Conservation (phyloP, 2,329 filamentous ascomycete genomes). For the Cytospora chrysosperma region DNA sequence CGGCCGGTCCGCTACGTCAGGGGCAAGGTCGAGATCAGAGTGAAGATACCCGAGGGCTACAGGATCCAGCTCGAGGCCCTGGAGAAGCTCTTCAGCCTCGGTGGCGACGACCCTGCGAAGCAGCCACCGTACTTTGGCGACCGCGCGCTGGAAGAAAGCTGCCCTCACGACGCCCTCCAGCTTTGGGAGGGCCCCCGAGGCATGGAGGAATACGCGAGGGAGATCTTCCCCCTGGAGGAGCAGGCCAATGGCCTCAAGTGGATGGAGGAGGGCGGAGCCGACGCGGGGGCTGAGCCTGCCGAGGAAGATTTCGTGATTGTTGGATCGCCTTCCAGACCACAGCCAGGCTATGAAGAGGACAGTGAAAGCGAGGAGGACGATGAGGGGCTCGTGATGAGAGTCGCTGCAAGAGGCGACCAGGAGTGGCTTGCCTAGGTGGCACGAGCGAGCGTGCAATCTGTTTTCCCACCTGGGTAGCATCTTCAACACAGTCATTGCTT, state of each 20-base stretch:
- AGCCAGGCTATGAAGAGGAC: slow-evolving; percentile 38
- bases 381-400: slow-evolving; percentile 58
- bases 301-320: slow-evolving; percentile 22
- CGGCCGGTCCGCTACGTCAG: slow-evolving; percentile 76
- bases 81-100: slow-evolving; percentile 57
- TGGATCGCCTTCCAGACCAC: slow-evolving; percentile 21
- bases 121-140: slow-evolving; percentile 66
- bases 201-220: slow-evolving; percentile 89
- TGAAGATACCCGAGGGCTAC: slow-evolving; percentile 85
- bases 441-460: neutral
- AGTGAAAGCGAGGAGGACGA: slow-evolving; percentile 53
- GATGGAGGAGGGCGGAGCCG: slow-evolving; percentile 66
- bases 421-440: slow-evolving; percentile 54
- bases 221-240: slow-evolving; percentile 93
- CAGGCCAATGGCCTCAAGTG: slow-evolving; percentile 90
- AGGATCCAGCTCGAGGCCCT: slow-evolving; percentile 77
- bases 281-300: slow-evolving; percentile 25
- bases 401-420: slow-evolving; percentile 56
- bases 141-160: slow-evolving; percentile 55
- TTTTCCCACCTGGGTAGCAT: neutral
- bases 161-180: slow-evolving; percentile 72
- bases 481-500: neutral
- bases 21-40: slow-evolving; percentile 77
- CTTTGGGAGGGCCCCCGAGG: slow-evolving; percentile 91
- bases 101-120: slow-evolving; percentile 50